phyloP scores from a whole-genome alignment of 129 eudicot genomes.

The Tanacetum coccineum region DNA sequence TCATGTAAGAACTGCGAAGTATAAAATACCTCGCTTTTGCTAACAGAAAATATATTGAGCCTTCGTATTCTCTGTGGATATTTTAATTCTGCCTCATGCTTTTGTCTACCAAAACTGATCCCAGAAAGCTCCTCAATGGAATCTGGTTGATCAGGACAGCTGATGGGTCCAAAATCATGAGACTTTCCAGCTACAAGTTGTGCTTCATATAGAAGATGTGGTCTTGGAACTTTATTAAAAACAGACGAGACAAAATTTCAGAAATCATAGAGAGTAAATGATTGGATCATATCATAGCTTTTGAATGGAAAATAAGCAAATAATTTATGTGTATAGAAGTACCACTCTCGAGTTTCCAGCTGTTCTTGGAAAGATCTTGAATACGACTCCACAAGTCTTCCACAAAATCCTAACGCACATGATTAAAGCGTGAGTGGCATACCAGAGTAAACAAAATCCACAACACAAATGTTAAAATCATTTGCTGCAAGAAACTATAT shows the following conservation, averaged over 20 bases:
- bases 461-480: too few species aligned
- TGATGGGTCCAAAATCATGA: slow-evolving; percentile 78
- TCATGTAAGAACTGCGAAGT: background rate
- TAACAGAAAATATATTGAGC: slow-evolving; percentile 86
- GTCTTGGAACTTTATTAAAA: slow-evolving; percentile 65
- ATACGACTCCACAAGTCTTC: slow-evolving; percentile 93
- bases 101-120: slow-evolving; percentile 64
- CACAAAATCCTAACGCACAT: slow-evolving; percentile 61
- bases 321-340: slow-evolving; percentile 16
- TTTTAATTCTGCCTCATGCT: slow-evolving; percentile 87
- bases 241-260: background rate
- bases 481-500: too few species aligned
- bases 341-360: slow-evolving; percentile 98
- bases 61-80: slow-evolving; percentile 89
- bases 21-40: slow-evolving; percentile 70
- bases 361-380: slow-evolving; percentile 77
- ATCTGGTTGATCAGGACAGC: slow-evolving; percentile 70
- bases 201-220: slow-evolving; percentile 85
- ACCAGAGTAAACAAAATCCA: too few species aligned
- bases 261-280: background rate
- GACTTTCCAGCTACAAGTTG: slow-evolving; percentile 91
- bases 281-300: background rate
- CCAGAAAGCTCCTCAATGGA: slow-evolving; percentile 44
- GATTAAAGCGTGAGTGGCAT: background rate
- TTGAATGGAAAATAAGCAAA: background rate